phyloP scores from a whole-genome alignment of 2,329 filamentous ascomycete species.

The Ascochyta lentis region DNA sequence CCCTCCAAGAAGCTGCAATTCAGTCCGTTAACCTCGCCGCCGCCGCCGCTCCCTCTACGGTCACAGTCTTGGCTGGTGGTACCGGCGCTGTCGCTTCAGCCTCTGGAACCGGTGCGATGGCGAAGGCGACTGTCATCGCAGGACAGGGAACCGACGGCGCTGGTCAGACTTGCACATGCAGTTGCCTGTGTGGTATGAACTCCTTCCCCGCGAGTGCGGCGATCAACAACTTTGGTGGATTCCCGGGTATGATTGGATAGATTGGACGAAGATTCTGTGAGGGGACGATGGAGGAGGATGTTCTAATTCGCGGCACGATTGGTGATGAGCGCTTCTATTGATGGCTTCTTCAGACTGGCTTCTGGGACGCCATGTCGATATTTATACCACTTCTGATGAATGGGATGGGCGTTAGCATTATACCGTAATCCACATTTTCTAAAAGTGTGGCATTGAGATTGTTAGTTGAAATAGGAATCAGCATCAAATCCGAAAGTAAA shows the following conservation, averaged over 20 bases:
- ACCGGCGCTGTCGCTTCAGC: slow-evolving; percentile 23
- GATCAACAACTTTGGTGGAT: slow-evolving; percentile 47
- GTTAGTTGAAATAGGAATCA: slow-evolving; percentile 35
- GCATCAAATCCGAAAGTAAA: slow-evolving; percentile 36
- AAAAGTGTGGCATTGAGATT: slow-evolving; percentile 6
- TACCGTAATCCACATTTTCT: slow-evolving; percentile 42
- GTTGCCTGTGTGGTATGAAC: slow-evolving; percentile 47
- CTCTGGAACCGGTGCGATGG: slow-evolving; percentile 20
- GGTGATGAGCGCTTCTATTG: background rate
- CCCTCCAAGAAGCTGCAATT: slow-evolving; percentile 36
- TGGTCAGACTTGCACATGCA: slow-evolving; percentile 46
- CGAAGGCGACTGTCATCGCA: slow-evolving; percentile 36
- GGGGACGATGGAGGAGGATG: background rate
- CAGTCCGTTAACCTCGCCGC: slow-evolving; percentile 34
- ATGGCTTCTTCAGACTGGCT: slow-evolving; percentile 14
- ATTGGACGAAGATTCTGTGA: background rate
- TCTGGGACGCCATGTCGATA: slow-evolving; percentile 33
- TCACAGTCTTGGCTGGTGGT: slow-evolving; percentile 41
- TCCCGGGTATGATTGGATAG: slow-evolving; percentile 43
- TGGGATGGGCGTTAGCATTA: slow-evolving; percentile 40
- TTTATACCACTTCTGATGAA: slow-evolving; percentile 30
- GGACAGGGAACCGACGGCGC: slow-evolving; percentile 39
- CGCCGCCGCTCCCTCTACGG: slow-evolving; percentile 39
- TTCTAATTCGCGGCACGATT: slow-evolving; percentile 4
- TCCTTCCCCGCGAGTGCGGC: slow-evolving; percentile 45